A percentile compares a stretch with the other conserved stretches of the same genome.
Evolutionary conservation across 768 basidiomycete species (phyloP).

Genomic region (Hortiboletus campestris): DNA sequence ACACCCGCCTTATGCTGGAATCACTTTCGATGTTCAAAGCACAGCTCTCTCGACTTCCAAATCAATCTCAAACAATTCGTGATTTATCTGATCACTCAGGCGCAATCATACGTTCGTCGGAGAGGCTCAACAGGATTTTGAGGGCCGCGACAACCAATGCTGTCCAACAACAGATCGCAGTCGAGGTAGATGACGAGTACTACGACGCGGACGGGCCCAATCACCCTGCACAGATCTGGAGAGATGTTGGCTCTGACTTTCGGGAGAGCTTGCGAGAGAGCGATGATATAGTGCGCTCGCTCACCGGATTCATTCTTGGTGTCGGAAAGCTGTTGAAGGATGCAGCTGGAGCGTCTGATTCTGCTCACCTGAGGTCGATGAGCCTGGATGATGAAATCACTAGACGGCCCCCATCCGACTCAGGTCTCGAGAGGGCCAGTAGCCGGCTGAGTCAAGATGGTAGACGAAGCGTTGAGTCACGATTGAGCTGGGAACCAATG

Average conservation of each 20-base stretch:
- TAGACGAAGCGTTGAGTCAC: conserved; percentile 49
- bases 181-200: conserved; percentile 59
- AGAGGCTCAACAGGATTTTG: conserved; percentile 62
- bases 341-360: conserved; percentile 32
- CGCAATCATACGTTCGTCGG: conserved; percentile 61
- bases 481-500: conserved; percentile 45
- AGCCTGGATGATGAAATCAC: conserved; percentile 54
- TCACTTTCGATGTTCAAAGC: conserved; percentile 68
- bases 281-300: conserved; percentile 74
- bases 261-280: conserved; percentile 68
- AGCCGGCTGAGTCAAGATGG: conserved; percentile 55
- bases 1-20: conserved; percentile 68
- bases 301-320: conserved; percentile 76
- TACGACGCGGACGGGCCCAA: conserved; percentile 24
- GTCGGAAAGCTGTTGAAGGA: conserved; percentile 71
- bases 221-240: conserved; percentile 61
- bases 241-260: conserved; percentile 65
- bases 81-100: conserved; percentile 65
- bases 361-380: conserved; percentile 45
- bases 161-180: conserved; percentile 71
- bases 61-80: conserved; percentile 40
- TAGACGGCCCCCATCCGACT: conserved; percentile 35
- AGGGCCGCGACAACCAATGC: conserved; percentile 55
- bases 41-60: conserved; percentile 56
- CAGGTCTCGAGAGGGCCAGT: conserved; percentile 35